Evolutionary conservation across 441 rosid genomes (phyloP), one percentile per base, ranked within the genome.

Genomic region (Bocquillonia castaneifolia): DNA sequence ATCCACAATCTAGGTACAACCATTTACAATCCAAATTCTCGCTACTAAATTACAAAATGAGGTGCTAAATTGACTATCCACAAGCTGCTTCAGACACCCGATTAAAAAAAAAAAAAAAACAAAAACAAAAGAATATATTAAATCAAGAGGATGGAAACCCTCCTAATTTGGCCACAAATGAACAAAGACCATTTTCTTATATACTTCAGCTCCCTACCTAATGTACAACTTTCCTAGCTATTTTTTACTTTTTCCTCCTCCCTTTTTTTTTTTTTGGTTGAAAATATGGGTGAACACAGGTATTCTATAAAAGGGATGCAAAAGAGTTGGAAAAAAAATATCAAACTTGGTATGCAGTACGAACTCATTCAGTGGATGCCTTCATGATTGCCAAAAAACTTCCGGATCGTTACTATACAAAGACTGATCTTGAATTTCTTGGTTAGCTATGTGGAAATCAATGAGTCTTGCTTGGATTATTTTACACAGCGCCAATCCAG

Each of bases 401-500:
- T 81, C 92, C 0, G 86, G 82, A 73, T 86, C 89, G 58, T 71
- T 80, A 74, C 92, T 89, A 57, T 92, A 92, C 77, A 92, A 78
- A 4, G 92, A 86, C 69, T 79, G 86, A 70, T 92, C 96, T 79
- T 92, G 96, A 74, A 92, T 89, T 81, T 92, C 97, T 64, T 82
- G 92, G 63, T 88, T 92, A 2, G 96, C 97, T 54, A 88, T 85
- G 71, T 89, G 97, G 76, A 83, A 85, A 81, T 86, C 86, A 28
- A 89, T 81, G 22, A 92, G 88, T 65, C 85, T 83, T 2, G 91
- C 85, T 79, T 88, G 96, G 65, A 92, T 66, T 28, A 85, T 77
- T 82, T 91, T 92, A 85, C 94, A 86, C 18, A 86, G 32, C 62
- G 84, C 44, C 73, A 89, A 78, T 45, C 93, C 93, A 6, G 77